phyloP scores from a whole-genome alignment of 2,329 filamentous ascomycete species.

The Aspergillus clavatus region DNA sequence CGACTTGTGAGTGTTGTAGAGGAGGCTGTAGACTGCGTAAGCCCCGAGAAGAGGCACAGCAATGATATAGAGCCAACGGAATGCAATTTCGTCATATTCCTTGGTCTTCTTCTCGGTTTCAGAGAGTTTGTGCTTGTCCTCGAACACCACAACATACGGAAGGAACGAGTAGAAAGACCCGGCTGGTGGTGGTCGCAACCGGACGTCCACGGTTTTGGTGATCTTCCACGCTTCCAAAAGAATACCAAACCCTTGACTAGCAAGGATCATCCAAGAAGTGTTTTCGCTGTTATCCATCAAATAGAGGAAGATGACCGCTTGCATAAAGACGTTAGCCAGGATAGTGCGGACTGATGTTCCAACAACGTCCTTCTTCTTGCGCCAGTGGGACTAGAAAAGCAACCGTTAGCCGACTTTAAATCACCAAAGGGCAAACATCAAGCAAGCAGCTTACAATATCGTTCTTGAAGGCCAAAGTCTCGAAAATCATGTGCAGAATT shows the following conservation, averaged over 20 bases:
- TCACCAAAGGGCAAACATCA: too few relatives aligned
- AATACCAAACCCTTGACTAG: constrained; percentile 82
- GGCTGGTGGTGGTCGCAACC: constrained; percentile 63
- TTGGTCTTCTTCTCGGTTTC: constrained; percentile 97
- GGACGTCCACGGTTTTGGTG: constrained; percentile 88
- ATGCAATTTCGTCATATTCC: constrained; percentile 96
- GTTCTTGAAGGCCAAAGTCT: constrained; percentile 93
- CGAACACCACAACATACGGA: constrained; percentile 77
- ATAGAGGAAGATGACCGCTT: constrained; percentile 91
- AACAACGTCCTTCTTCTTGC: constrained; percentile 99
- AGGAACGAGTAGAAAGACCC: constrained; percentile 68
- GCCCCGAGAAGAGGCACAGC: constrained; percentile 84
- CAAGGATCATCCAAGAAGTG: constrained; percentile 98
- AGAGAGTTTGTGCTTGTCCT: constrained; percentile 93
- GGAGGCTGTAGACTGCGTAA: constrained; percentile 84
- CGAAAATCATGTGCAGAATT: constrained; percentile 88
- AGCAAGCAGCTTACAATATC: constrained; percentile 65
- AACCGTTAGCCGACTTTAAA: too few relatives aligned
- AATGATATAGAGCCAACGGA: constrained; percentile 91
- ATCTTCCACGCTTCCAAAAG: constrained; percentile 86
- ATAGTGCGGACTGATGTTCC: constrained; percentile 96
- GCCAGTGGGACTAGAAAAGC: constrained; percentile 68
- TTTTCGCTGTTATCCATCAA: constrained; percentile 95
- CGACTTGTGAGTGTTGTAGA: constrained; percentile 93
- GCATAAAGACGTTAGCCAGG: constrained; percentile 96